Conservation (phyloP, 441 rosid species). For the Eutrema salsugineum region DNA sequence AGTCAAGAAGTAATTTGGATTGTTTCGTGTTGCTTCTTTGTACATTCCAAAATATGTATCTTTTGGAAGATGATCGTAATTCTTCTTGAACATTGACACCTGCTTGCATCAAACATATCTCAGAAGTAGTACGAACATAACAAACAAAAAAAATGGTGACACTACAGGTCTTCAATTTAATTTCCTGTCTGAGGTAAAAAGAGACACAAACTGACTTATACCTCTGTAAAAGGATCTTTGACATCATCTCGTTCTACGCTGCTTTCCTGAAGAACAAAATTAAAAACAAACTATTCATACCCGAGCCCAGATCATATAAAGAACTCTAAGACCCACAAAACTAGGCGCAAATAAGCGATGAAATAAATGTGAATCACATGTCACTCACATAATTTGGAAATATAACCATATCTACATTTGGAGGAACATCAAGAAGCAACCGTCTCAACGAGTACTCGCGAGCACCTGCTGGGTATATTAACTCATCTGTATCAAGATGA, state of each 20-base stretch:
- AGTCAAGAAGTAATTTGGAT: slow-evolving; percentile 80
- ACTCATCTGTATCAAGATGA: slow-evolving; percentile 72
- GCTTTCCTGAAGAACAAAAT: slow-evolving; percentile 51
- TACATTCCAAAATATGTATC: slow-evolving; percentile 84
- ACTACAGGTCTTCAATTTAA: not conserved
- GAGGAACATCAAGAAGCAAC: slow-evolving; percentile 68
- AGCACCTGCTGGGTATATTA: slow-evolving; percentile 74
- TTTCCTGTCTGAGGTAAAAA: not conserved
- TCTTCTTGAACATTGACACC: slow-evolving; percentile 79
- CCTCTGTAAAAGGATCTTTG: slow-evolving; percentile 75
- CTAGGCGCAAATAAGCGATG: not conserved
- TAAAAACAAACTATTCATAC: slow-evolving; percentile 3
- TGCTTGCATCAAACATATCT: slow-evolving; percentile 30
- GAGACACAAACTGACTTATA: slow-evolving; percentile 21
- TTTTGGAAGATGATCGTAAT: slow-evolving; percentile 77
- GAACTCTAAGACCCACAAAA: not conserved
- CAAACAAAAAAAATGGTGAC: not conserved
- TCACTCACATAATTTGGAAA: slow-evolving; percentile 78
- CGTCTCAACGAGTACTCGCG: slow-evolving; percentile 71
- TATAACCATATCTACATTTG: slow-evolving; percentile 71
- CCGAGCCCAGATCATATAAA: not conserved
- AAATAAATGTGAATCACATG: not conserved
- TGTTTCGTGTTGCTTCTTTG: slow-evolving; percentile 68
- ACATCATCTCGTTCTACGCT: slow-evolving; percentile 67
- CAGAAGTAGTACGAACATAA: not conserved